Conservation (phyloP, 1,284 basidiomycete genomes). For the Cystobasidiaceae sp. region DNA sequence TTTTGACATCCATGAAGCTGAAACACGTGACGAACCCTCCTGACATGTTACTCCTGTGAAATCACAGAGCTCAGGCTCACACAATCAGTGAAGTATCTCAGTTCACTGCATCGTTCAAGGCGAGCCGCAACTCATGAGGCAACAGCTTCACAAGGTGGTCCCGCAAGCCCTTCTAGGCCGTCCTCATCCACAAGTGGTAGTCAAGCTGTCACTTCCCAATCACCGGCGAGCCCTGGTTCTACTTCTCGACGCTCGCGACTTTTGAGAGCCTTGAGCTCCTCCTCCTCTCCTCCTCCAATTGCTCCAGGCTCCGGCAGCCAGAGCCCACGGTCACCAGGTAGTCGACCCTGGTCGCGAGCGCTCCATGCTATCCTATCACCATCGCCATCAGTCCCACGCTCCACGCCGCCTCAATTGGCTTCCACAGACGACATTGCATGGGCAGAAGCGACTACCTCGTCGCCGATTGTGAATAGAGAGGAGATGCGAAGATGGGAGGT, state of each 20-base stretch:
- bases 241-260: not conserved
- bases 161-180: too few relatives aligned
- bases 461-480: not conserved
- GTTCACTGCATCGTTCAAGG: not conserved
- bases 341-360: not conserved
- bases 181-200: too few relatives aligned
- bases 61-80: not conserved
- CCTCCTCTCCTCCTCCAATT: not conserved
- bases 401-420: not conserved
- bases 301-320: not conserved
- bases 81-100: not conserved
- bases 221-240: too few relatives aligned
- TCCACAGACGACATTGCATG: not conserved
- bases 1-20: not conserved
- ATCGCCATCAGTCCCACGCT: slow-evolving; percentile 10
- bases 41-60: too few relatives aligned
- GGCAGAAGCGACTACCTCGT: not conserved
- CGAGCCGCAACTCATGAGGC: not conserved
- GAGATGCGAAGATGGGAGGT: slow-evolving; percentile 1
- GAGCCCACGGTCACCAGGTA: not conserved
- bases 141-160: too few relatives aligned
- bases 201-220: too few relatives aligned
- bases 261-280: too few relatives aligned
- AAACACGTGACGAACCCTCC: not conserved
- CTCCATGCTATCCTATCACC: slow-evolving; percentile 23